Percentiles rank a stretch among this genome's conserved stretches.
Evolutionary conservation across 306 rosid genomes (phyloP).

Genomic region (Rosa rugosa): DNA sequence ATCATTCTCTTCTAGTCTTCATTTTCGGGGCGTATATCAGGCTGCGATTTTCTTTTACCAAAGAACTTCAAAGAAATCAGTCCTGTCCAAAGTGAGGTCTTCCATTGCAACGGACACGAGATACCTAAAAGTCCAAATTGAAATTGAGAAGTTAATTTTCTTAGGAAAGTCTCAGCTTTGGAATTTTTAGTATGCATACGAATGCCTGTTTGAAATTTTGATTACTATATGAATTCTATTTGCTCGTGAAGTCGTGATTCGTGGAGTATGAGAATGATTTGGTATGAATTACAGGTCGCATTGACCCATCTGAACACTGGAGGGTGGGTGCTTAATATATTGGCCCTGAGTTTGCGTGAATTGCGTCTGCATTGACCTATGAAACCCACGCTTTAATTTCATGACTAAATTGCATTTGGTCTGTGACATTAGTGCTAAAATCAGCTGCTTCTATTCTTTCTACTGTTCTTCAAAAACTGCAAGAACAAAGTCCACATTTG

Average conservation of each 20-base stretch:
- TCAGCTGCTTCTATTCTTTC: not conserved
- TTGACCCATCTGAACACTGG: conserved; percentile 10
- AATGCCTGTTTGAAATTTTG: not conserved
- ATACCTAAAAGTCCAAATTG: not conserved
- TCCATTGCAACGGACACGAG: not conserved
- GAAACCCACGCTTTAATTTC: not conserved
- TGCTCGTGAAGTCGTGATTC: not conserved
- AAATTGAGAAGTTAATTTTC: not conserved
- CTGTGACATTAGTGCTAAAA: not conserved
- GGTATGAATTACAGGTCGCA: not conserved
- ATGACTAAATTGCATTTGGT: not conserved
- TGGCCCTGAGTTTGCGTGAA: not conserved
- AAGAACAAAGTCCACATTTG: not conserved
- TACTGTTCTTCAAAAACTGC: not conserved
- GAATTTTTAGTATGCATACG: not conserved
- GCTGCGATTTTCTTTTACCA: not conserved
- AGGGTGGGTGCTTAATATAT: not conserved
- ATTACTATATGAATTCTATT: not conserved
- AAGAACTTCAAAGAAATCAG: not conserved
- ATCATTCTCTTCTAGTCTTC: not conserved
- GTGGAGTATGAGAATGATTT: not conserved
- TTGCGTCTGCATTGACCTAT: not conserved
- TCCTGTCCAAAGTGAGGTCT: not conserved
- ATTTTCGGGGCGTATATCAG: not conserved
- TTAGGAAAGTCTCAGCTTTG: not conserved